Conservation (phyloP, 805 yeast species). For the Metschnikowia arizonensis region DNA sequence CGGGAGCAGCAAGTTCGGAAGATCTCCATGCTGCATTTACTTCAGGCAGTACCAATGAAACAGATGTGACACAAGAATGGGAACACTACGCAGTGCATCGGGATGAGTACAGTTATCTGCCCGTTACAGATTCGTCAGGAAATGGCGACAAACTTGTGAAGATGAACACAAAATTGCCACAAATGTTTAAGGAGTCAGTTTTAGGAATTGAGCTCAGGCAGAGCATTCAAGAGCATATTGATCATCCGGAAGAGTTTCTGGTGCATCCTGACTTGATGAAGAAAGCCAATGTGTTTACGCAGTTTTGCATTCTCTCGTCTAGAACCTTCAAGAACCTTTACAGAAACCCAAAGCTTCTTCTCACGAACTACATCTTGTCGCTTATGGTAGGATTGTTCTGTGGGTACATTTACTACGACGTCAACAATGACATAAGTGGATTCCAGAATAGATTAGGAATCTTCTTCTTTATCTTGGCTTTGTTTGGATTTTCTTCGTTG, state of each 20-base stretch:
- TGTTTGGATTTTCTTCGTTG: conserved; percentile 90
- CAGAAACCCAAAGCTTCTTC: conserved; percentile 83
- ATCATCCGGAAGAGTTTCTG: conserved; percentile 25
- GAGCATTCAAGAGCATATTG: conserved; percentile 30
- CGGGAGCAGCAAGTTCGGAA: conserved; percentile 13
- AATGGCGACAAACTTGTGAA: conserved; percentile 21
- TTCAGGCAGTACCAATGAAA: conserved; percentile 24
- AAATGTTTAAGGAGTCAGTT: conserved; percentile 35
- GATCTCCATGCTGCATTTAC: conserved; percentile 32
- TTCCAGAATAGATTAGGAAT: conserved; percentile 94
- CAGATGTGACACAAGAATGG: conserved; percentile 77
- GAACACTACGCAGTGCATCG: conserved; percentile 79
- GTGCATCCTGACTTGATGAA: conserved; percentile 31
- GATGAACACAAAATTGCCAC: conserved; percentile 28
- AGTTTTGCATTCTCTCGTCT: conserved; percentile 69
- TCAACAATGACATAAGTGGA: conserved; percentile 87
- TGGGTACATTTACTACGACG: conserved; percentile 79
- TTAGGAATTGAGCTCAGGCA: conserved; percentile 38
- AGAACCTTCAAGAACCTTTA: conserved; percentile 90
- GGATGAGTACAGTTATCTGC: conserved; percentile 51
- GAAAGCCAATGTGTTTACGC: conserved; percentile 59
- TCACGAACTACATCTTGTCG: conserved; percentile 80
- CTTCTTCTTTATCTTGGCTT: conserved; percentile 84
- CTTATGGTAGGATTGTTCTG: conserved; percentile 75
- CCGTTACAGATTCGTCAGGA: conserved; percentile 16